Percentiles rank a stretch among this genome's conserved stretches.
Conservation (phyloP, 2,329 filamentous ascomycete species). For the Didymella segeticola region DNA sequence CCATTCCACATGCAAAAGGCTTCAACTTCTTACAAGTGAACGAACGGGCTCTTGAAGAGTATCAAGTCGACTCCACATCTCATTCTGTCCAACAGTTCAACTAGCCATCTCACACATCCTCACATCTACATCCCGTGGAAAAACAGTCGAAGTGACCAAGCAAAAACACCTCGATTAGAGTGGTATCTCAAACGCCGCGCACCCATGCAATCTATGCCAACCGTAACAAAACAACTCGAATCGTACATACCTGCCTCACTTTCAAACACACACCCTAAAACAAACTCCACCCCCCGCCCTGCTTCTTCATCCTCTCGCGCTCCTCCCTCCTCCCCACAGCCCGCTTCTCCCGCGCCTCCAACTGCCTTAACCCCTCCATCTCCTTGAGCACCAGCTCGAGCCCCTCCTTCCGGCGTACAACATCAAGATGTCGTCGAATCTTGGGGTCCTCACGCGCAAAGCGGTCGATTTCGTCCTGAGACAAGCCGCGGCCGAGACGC, state of each 20-base stretch:
- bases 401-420: conserved; percentile 89
- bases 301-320: conserved; percentile 33
- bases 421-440: conserved; percentile 85
- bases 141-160: neutral
- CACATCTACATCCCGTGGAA: neutral
- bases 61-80: too few relatives aligned
- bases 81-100: too few relatives aligned
- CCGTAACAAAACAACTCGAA: conserved; percentile 1
- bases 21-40: too few relatives aligned
- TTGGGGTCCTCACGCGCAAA: conserved; percentile 95
- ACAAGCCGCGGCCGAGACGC: conserved; percentile 80
- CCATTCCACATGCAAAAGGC: too few relatives aligned
- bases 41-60: too few relatives aligned
- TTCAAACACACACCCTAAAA: conserved; percentile 24
- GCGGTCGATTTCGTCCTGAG: conserved; percentile 79
- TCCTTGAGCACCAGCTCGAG: conserved; percentile 93
- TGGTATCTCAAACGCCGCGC: conserved; percentile 25
- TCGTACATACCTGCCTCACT: neutral
- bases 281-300: conserved; percentile 38
- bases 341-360: conserved; percentile 77
- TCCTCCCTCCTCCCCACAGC: conserved; percentile 35
- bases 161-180: neutral
- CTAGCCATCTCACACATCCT: neutral
- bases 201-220: conserved; percentile 31
- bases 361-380: conserved; percentile 86